These are phyloP conservation scores for Cordyceps militaris DNA, from an alignment of 2,329 filamentous ascomycete species.

Conservation along the genomic window DNA sequence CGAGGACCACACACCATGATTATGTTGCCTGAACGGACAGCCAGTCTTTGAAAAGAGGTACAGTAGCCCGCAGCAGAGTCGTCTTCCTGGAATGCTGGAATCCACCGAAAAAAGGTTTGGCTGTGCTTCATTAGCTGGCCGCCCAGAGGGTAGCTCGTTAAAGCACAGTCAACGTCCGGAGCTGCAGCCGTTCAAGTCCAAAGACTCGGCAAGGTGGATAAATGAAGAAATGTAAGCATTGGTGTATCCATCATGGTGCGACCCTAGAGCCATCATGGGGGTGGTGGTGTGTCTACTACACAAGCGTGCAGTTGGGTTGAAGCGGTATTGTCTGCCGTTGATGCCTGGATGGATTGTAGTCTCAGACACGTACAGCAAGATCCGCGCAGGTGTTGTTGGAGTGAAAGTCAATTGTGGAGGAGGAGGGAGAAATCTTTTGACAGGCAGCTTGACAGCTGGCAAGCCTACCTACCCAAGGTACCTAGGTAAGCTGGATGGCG, in stretches of 20 bases:
- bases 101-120: conserved; percentile 2
- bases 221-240: background rate
- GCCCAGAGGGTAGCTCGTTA: background rate
- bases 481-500: background rate
- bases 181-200: background rate
- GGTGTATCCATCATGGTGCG: background rate
- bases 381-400: background rate
- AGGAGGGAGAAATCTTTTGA: background rate
- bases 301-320: background rate
- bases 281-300: background rate
- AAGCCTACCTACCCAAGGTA: background rate
- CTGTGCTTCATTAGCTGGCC: background rate
- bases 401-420: background rate
- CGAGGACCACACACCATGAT: background rate
- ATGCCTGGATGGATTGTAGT: background rate
- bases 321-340: background rate
- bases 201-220: conserved; percentile 2
- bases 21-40: background rate
- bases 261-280: background rate
- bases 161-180: background rate
- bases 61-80: background rate
- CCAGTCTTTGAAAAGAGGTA: background rate
- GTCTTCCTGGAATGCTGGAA: background rate
- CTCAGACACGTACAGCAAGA: background rate
- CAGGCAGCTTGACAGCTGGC: background rate